Conservation (phyloP, 495 filamentous ascomycete genomes). For the Penicillium malachiteum region DNA sequence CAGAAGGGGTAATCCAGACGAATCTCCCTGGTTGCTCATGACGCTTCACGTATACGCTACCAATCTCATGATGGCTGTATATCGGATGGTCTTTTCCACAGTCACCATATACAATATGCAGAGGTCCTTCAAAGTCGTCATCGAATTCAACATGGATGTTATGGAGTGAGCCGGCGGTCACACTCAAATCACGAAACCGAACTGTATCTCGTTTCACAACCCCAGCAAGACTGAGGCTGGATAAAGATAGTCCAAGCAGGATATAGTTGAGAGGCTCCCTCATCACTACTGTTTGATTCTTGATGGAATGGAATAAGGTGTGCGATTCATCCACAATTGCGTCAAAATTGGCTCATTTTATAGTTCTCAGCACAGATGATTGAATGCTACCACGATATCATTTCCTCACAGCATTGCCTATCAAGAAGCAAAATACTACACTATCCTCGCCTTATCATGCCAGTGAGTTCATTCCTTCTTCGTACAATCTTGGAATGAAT, state of each 20-base stretch:
- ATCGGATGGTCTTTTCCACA: slow-evolving; percentile 18
- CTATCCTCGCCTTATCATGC: not conserved
- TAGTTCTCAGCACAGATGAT: not conserved
- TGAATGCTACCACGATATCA: not conserved
- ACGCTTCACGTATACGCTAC: slow-evolving; percentile 24
- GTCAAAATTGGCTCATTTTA: no score
- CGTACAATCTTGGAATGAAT: not conserved
- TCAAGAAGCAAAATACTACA: not conserved
- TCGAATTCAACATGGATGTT: slow-evolving; percentile 32
- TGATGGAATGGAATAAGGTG: no score
- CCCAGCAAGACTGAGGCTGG: slow-evolving; percentile 11
- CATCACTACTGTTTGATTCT: not conserved
- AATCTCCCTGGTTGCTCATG: slow-evolving; percentile 30
- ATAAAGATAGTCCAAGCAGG: slow-evolving; percentile 12
- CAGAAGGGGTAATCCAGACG: slow-evolving; percentile 33
- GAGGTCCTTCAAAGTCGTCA: slow-evolving; percentile 27
- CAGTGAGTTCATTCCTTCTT: not conserved
- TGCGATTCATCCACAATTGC: no score
- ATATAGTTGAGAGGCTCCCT: slow-evolving; percentile 5
- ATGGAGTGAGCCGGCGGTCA: slow-evolving; percentile 33
- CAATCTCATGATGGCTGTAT: slow-evolving; percentile 29
- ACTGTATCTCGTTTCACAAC: slow-evolving; percentile 13
- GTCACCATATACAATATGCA: slow-evolving; percentile 33
- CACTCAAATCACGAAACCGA: slow-evolving; percentile 12
- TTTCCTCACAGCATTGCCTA: not conserved